phyloP scores from a whole-genome alignment of 352 stramenopile genomes.

The Globisporangium barbulae region DNA sequence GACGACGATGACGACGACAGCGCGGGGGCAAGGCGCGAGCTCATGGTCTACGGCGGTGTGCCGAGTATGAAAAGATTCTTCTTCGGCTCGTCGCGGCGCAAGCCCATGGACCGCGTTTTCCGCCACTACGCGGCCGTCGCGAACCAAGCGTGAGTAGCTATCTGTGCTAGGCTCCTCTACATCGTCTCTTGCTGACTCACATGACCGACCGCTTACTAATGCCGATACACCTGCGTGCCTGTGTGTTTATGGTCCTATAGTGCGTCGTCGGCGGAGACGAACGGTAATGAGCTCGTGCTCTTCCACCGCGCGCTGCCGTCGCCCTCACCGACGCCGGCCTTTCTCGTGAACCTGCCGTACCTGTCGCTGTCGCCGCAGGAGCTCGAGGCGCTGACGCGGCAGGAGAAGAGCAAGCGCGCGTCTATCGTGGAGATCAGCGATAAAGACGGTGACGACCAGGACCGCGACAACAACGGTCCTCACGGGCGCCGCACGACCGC shows the following conservation, averaged over 20 bases:
- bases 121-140: slow-evolving; percentile 57
- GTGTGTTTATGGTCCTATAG: slow-evolving; percentile 3
- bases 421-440: not conserved
- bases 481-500: not conserved
- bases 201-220: not conserved
- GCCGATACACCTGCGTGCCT: not conserved
- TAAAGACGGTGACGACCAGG: slow-evolving; percentile 15
- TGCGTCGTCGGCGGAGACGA: slow-evolving; percentile 3
- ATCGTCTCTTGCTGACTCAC: not conserved
- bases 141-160: slow-evolving; percentile 26
- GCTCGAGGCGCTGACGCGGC: slow-evolving; percentile 35
- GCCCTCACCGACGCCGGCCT: slow-evolving; percentile 8
- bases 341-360: slow-evolving; percentile 32
- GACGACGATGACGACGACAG: slow-evolving; percentile 11
- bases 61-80: slow-evolving; percentile 50
- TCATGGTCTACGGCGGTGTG: slow-evolving; percentile 39
- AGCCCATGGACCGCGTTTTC: slow-evolving; percentile 61
- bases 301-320: slow-evolving; percentile 21
- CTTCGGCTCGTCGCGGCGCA: slow-evolving; percentile 30
- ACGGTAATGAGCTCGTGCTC: slow-evolving; percentile 38
- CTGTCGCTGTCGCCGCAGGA: slow-evolving; percentile 43
- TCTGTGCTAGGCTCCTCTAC: not conserved
- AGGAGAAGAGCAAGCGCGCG: slow-evolving; percentile 28
- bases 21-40: slow-evolving; percentile 4
- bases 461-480: slow-evolving; percentile 14